These are phyloP conservation scores for Arabidopsis arenosa DNA, from an alignment of 345 rosid genomes.

Conservation along the genomic window DNA sequence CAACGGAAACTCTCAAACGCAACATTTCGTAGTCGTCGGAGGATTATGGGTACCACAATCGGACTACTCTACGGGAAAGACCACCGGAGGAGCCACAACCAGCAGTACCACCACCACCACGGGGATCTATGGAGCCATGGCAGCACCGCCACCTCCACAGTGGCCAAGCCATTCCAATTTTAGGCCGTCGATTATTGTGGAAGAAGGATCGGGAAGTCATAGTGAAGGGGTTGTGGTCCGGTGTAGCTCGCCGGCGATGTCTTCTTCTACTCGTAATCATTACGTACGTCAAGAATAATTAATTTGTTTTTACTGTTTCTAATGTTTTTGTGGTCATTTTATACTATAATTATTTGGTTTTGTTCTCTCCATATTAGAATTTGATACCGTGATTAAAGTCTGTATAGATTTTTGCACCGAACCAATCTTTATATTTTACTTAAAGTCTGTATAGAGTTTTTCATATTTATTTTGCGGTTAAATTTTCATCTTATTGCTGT, in stretches of 20 bases:
- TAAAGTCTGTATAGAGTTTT: background rate
- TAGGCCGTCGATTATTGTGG: slow-evolving; percentile 34
- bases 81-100: slow-evolving; percentile 50
- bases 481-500: background rate
- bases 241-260: slow-evolving; percentile 47
- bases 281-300: slow-evolving; percentile 34
- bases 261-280: slow-evolving; percentile 44
- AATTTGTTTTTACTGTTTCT: slow-evolving; percentile 16
- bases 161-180: slow-evolving; percentile 41
- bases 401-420: slow-evolving; percentile 42
- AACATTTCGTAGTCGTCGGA: slow-evolving; percentile 87
- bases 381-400: slow-evolving; percentile 23
- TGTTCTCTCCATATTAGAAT: slow-evolving; percentile 32
- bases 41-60: slow-evolving; percentile 87
- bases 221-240: slow-evolving; percentile 33
- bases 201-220: slow-evolving; percentile 40
- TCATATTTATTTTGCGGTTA: slow-evolving; percentile 5
- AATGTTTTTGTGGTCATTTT: slow-evolving; percentile 10
- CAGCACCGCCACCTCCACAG: slow-evolving; percentile 45
- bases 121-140: slow-evolving; percentile 52
- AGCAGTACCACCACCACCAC: slow-evolving; percentile 49
- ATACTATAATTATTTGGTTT: background rate
- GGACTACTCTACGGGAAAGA: slow-evolving; percentile 64
- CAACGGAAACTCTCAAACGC: slow-evolving; percentile 60
- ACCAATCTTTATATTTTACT: slow-evolving; percentile 8